Conservation (phyloP, 2,329 filamentous ascomycete genomes). For the Lachnum nothofagi region DNA sequence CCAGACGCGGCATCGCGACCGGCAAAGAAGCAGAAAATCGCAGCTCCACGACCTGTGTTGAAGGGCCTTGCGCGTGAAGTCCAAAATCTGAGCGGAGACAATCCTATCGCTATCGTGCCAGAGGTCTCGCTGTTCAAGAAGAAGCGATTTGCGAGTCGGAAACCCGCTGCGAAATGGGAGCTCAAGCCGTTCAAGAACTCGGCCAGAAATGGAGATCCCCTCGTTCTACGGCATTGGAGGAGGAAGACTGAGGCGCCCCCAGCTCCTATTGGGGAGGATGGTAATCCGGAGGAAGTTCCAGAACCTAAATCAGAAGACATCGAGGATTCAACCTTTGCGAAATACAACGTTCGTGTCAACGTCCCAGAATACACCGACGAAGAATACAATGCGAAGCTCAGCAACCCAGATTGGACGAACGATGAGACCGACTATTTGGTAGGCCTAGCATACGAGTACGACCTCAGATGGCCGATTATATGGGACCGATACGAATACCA, state of each 20-base stretch:
- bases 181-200: conserved; percentile 69
- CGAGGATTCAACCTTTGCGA: conserved; percentile 68
- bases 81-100: conserved; percentile 60
- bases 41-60: conserved; percentile 53
- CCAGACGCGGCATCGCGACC: conserved; percentile 58
- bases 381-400: conserved; percentile 73
- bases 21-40: conserved; percentile 69
- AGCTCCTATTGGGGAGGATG: conserved; percentile 36
- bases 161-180: conserved; percentile 59
- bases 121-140: conserved; percentile 57
- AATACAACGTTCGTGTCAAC: conserved; percentile 78
- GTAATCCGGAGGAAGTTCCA: conserved; percentile 37
- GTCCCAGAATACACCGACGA: conserved; percentile 80
- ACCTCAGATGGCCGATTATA: conserved; percentile 85
- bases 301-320: conserved; percentile 35
- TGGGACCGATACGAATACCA: conserved; percentile 85
- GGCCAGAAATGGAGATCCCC: conserved; percentile 60
- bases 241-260: conserved; percentile 50
- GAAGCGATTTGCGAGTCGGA: conserved; percentile 48
- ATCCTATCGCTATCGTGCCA: conserved; percentile 62
- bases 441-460: conserved; percentile 67
- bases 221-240: conserved; percentile 77
- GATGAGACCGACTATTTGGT: conserved; percentile 93
- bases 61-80: conserved; percentile 63
- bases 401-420: conserved; percentile 75